Percentiles rank a stretch among this genome's conserved stretches.
phyloP scores from a whole-genome alignment of 2,329 filamentous ascomycete genomes.

The Stachybotrys chlorohalonatus region DNA sequence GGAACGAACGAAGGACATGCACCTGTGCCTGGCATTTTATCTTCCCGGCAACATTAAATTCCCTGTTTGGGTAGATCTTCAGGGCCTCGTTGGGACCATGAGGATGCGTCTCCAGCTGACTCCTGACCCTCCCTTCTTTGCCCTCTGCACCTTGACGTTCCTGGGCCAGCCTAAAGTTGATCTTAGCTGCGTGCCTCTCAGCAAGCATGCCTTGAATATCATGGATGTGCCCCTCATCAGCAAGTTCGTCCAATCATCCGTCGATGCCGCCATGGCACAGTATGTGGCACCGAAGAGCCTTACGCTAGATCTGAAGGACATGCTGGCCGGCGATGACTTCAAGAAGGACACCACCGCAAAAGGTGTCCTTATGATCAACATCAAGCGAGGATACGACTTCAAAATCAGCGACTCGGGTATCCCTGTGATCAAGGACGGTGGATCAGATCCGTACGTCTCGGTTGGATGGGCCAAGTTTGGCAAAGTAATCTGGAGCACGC shows the following conservation, averaged over 20 bases:
- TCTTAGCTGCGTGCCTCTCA: constrained; percentile 60
- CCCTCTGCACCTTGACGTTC: constrained; percentile 65
- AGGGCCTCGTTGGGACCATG: constrained; percentile 62
- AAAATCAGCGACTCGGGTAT: constrained; percentile 60
- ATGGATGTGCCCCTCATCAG: constrained; percentile 70
- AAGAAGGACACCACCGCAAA: constrained; percentile 62
- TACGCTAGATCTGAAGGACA: constrained; percentile 66
- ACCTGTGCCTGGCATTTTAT: constrained; percentile 65
- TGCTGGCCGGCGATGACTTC: constrained; percentile 69
- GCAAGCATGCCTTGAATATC: constrained; percentile 59
- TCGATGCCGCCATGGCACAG: constrained; percentile 64
- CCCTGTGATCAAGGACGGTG: constrained; percentile 48
- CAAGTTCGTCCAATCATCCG: constrained; percentile 64
- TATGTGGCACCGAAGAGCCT: constrained; percentile 71
- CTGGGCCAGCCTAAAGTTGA: constrained; percentile 67
- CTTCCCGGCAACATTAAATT: constrained; percentile 44
- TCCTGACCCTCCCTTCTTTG: constrained; percentile 69
- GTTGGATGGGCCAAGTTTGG: constrained; percentile 73
- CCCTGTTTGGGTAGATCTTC: constrained; percentile 67
- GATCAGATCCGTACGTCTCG: constrained; percentile 62
- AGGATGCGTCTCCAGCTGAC: constrained; percentile 62
- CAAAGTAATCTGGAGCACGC: constrained; percentile 50
- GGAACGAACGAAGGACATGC: constrained; percentile 56
- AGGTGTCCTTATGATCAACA: constrained; percentile 56
- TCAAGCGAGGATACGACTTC: constrained; percentile 60